These are phyloP conservation scores for Flagelloscypha sp. DNA, from an alignment of 768 basidiomycete genomes.

Conservation along the genomic window DNA sequence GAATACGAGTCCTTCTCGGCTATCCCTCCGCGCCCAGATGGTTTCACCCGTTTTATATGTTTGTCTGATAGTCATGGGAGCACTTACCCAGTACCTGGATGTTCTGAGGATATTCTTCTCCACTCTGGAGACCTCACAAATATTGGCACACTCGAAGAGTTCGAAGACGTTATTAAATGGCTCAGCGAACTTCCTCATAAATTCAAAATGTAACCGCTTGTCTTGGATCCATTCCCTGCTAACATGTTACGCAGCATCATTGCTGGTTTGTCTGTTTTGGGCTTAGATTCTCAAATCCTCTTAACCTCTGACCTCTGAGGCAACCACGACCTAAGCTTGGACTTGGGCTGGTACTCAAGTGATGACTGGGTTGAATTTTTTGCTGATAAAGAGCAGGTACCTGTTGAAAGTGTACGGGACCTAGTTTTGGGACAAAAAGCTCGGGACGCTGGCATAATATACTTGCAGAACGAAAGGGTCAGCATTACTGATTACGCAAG, in stretches of 20 bases:
- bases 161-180: constrained; percentile 50
- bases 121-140: constrained; percentile 60
- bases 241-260: too few species aligned
- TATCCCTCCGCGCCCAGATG: constrained; percentile 24
- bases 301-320: too few species aligned
- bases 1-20: constrained; percentile 24
- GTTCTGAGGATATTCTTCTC: constrained; percentile 63
- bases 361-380: too few species aligned
- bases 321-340: too few species aligned
- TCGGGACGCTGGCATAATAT: constrained; percentile 36
- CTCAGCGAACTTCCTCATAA: constrained; percentile 46
- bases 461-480: constrained; percentile 44
- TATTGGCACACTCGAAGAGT: constrained; percentile 34
- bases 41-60: constrained; percentile 53
- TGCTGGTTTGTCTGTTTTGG: too few species aligned
- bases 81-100: constrained; percentile 38
- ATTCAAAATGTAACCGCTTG: constrained; percentile 58
- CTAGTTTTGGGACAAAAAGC: constrained; percentile 28
- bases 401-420: constrained; percentile 21
- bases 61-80: constrained; percentile 50
- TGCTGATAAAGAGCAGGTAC: too few species aligned
- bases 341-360: too few species aligned
- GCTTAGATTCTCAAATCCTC: too few species aligned
- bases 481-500: constrained; percentile 27
- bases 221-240: too few species aligned